Base-by-base conservation (phyloP, 2,329 filamentous ascomycete genomes). In the Neofusicoccum kwambonambiense region DNA sequence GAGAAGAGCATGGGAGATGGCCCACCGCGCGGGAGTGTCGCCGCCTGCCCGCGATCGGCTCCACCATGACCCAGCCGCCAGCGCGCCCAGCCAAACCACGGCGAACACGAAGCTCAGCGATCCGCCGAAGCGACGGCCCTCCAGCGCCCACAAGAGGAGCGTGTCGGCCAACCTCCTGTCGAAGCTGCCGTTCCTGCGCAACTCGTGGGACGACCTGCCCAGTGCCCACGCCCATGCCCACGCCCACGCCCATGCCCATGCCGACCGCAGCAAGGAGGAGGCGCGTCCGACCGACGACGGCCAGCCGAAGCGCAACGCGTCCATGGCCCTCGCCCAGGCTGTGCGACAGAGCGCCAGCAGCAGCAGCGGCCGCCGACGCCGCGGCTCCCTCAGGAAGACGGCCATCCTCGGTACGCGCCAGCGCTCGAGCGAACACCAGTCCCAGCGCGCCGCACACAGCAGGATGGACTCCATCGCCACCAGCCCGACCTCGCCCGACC, bases 371-470 rank as follows among this genome's bases (percentile, higher is more conserved):
- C 83, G 92, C 64, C 88, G 89, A 71, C 87, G 93, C 66, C 91
- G 90, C 74, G 93, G 92, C 3, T 97, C 93, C 11, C 81, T 97
- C 75, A 86, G 93, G 66, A 97, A 97, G 78, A 92, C 91, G 11
- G 93, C 92, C 31, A 82, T 97, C 56, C 83, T 97, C 17, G 91
- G 92, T 15, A 90, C 90, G 67, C 56, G 65, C 64, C 64, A 68
- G 73, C 69, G 69, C 70, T 72, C 68, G 35, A 34, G 64, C 44
- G 41, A 54, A 67, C 68, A 31, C 37, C 44, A 39, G 27, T 31
- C 27, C 27, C 27, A 31, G 27, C 27, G 27, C 27, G 27, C 27
- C 4, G 27, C 6, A 1, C 27, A 31, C 27, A 31, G 27, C 19
- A 47, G 50, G 31, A 62, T 68, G 54, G 42, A 45, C 34, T 51